These are phyloP conservation scores for Acorus gramineus DNA, from an alignment of 106 monocot genomes.

Conservation along the genomic window DNA sequence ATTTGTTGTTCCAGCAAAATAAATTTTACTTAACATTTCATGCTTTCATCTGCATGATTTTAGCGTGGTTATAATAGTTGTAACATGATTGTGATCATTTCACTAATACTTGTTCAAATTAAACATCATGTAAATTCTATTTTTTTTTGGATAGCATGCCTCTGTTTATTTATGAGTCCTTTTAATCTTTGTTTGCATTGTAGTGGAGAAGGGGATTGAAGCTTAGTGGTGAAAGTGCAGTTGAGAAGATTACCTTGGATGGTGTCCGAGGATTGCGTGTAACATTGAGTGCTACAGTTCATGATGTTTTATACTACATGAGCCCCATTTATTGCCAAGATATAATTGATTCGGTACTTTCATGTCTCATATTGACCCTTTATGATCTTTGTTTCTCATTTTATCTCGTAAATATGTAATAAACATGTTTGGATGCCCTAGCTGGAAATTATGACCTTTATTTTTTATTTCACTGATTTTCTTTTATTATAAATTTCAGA, in stretches of 20 bases:
- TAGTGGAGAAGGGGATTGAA: conserved; percentile 91
- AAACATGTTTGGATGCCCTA: not conserved
- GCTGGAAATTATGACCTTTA: not conserved
- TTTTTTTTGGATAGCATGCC: not conserved
- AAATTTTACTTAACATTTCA: not conserved
- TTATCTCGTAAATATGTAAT: not conserved
- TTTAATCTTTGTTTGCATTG: conserved; percentile 12
- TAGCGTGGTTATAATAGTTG: too few relatives aligned
- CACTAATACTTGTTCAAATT: too few relatives aligned
- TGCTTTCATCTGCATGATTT: not conserved
- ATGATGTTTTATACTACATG: conserved; percentile 99
- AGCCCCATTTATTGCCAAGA: conserved; percentile 93
- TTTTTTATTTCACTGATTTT: not conserved
- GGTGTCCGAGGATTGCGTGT: conserved; percentile 85
- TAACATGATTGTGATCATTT: too few relatives aligned
- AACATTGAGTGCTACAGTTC: conserved; percentile 83
- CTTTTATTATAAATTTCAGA: too few relatives aligned
- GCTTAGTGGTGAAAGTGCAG: conserved; percentile 82
- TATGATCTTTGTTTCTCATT: not conserved
- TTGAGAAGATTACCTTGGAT: conserved; percentile 89
- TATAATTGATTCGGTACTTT: conserved; percentile 83
- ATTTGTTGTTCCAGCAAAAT: too few relatives aligned
- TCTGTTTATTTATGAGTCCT: conserved; percentile 2
- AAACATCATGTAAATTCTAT: not conserved
- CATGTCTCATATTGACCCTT: not conserved